phyloP scores from a whole-genome alignment of 73 alveolate species.

The Paramecium octaurelia region DNA sequence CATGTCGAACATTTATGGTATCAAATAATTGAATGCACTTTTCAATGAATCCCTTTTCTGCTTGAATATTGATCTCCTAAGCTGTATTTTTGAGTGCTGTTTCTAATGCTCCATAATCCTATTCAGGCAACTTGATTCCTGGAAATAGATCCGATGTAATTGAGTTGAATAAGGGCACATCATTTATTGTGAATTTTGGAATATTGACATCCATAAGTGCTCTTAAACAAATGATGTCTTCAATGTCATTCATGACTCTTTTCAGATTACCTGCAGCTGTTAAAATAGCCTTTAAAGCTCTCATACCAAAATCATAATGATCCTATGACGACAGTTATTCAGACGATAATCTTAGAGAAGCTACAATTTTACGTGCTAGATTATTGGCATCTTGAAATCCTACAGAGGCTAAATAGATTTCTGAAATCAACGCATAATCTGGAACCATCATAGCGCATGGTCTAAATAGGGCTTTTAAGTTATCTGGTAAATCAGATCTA shows the following conservation, averaged over 20 bases:
- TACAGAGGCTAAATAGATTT: conserved; percentile 90
- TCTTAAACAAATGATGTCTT: conserved; percentile 88
- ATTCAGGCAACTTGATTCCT: conserved; percentile 88
- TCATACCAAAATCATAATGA: conserved; percentile 99
- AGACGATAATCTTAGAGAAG: conserved; percentile 94
- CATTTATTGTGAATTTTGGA: conserved; percentile 98
- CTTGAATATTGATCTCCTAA: conserved; percentile 78
- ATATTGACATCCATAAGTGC: conserved; percentile 96
- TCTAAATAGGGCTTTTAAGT: conserved; percentile 93
- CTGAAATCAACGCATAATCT: conserved; percentile 97
- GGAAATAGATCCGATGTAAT: conserved; percentile 99
- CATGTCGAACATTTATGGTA: conserved; percentile 96
- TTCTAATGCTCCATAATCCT: conserved; percentile 80
- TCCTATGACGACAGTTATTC: conserved; percentile 98
- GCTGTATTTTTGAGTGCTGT: conserved; percentile 50
- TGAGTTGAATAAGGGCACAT: conserved; percentile 98
- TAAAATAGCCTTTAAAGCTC: conserved; percentile 98
- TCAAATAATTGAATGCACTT: conserved; percentile 99
- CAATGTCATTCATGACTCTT: conserved; percentile 87
- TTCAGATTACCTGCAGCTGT: conserved; percentile 99
- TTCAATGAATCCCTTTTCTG: conserved; percentile 89
- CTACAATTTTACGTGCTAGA: conserved; percentile 97
- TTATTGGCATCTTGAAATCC: conserved; percentile 97
- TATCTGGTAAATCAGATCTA: conserved; percentile 99
- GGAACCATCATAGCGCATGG: conserved; percentile 99